phyloP scores from a whole-genome alignment of 148 eudicot species.

The Rhododendron henanense region DNA sequence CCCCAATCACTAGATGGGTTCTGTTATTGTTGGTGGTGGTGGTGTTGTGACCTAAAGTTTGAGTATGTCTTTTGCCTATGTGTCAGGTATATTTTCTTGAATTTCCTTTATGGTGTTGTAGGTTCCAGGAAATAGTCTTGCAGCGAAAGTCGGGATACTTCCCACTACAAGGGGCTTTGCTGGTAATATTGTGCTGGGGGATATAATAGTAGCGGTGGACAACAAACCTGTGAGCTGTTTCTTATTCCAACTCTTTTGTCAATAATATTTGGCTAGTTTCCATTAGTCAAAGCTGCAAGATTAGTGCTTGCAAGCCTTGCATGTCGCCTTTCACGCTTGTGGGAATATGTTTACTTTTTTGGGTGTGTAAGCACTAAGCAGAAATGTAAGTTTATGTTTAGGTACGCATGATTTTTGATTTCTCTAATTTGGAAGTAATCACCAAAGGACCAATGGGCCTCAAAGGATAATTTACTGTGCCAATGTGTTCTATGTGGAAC shows the following conservation, averaged over 20 bases:
- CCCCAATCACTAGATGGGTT: too few relatives aligned
- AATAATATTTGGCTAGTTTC: neutral
- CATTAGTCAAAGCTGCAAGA: neutral
- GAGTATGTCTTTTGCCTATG: neutral
- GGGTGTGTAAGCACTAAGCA: neutral
- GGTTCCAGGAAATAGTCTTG: slow-evolving; percentile 85
- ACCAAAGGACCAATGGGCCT: neutral
- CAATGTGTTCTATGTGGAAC: neutral
- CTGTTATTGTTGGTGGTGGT: too few relatives aligned
- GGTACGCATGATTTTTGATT: neutral
- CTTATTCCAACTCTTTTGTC: slow-evolving; percentile 6
- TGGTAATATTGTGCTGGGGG: slow-evolving; percentile 91
- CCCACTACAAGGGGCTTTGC: slow-evolving; percentile 95
- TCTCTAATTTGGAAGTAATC: neutral
- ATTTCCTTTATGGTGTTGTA: slow-evolving; percentile 18
- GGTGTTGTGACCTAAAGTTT: neutral
- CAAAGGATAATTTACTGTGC: neutral
- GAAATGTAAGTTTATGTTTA: neutral
- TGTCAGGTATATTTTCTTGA: neutral
- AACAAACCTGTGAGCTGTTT: slow-evolving; percentile 64
- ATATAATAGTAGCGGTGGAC: slow-evolving; percentile 75
- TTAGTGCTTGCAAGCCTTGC: neutral
- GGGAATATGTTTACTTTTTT: neutral
- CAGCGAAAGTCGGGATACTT: slow-evolving; percentile 87
- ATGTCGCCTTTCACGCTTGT: neutral